Evolutionary conservation across 2,329 filamentous ascomycete species (phyloP), one percentile per base, ranked within the genome.

Genomic region (Aspergillus brunneoviolaceus): DNA sequence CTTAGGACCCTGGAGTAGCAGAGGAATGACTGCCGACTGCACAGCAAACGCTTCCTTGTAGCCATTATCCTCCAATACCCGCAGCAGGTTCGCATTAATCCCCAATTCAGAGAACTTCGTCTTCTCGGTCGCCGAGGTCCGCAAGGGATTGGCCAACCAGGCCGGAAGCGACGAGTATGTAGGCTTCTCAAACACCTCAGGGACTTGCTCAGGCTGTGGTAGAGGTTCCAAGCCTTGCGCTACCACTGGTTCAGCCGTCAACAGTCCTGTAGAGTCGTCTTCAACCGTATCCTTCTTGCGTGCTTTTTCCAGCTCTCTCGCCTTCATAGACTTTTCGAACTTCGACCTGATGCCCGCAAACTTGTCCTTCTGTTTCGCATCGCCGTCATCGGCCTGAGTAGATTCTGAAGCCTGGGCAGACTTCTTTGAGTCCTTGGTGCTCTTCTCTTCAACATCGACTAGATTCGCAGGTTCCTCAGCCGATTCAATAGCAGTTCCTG

Each of bases 121-220:
- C 33, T 79, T 84, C 10, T 83, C 82, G 5, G 85, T 82, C 9
- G 86, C 81, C 0, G 87, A 82, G 4, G 92, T 86, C 27, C 85
- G 83, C n/a, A 89, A 83, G 0, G 93, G 92, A 12, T 87, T 83
- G 5, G 89, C 86, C 12, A 97, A 81, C 94, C 94, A 98, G 2
- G 81, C 67, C 0, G 94, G 94, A 2, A 96, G 80, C 1, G 90
- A 89, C 31, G 92, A 88, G 74, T 91, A 92, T n/a, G 84, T 84
- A 2, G 89, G 86, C 56, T 83, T 82, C 54, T 84, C 82, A 1
- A 80, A 79, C 31, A 84, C 77, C 50, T 87, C 83, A 1, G 82
- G 78, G 1, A 86, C 81, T 0, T 84, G 85, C 55, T 74, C 72
- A 21, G 74, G 92, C 67, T 96, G 92, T 7, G 92, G 92, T 21